Evolutionary conservation across 2,329 filamentous ascomycete species (phyloP), one percentile per base, ranked within the genome.

Genomic region (Cercospora sp.): DNA sequence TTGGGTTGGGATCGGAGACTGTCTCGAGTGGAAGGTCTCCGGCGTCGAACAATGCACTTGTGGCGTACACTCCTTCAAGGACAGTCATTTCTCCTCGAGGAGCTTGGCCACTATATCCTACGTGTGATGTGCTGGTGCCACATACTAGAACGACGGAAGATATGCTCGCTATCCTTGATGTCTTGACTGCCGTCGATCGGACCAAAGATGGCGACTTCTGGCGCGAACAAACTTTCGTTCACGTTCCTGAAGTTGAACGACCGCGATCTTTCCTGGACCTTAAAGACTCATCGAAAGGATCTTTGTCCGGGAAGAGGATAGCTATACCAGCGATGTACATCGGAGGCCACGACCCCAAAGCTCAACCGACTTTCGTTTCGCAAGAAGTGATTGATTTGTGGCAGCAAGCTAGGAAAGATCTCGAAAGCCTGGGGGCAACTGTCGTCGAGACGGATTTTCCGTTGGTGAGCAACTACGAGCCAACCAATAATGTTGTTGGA

Each of bases 11-110:
- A 0, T 81, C 80, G 2, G 87, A 89, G 73, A 86, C 86, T 0
- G 84, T 88, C 0, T 85, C 83, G 0, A 87, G 84, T 0, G 86
- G 87, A 0, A 79, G 86, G 2, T 84, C 83, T 2, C 86, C 86
- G 0, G 86, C 86, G 0, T 85, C 83, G 0, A 87, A 87, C 69
- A 88, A 87, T 72, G 83, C 80, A 0, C 75, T 88, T 2, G 80
- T 87, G 0, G 85, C 82, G 0, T 88, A 88, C 64, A 85, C 87
- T 0, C 85, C 86, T 0, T 87, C 85, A 0, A 80, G 83, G 45
- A 84, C 85, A 0, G 68, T 85, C 0, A 77, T 89, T 16, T 83
- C 85, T 1, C 81, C 83, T 8, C 79, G 85, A 1, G 86, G 86
- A 0, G 76, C 30, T 42, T 87, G 84, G 82, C 85, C 86, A 2